Evolutionary conservation across 345 rosid genomes (phyloP).

Genomic region (Mercurialis annua): DNA sequence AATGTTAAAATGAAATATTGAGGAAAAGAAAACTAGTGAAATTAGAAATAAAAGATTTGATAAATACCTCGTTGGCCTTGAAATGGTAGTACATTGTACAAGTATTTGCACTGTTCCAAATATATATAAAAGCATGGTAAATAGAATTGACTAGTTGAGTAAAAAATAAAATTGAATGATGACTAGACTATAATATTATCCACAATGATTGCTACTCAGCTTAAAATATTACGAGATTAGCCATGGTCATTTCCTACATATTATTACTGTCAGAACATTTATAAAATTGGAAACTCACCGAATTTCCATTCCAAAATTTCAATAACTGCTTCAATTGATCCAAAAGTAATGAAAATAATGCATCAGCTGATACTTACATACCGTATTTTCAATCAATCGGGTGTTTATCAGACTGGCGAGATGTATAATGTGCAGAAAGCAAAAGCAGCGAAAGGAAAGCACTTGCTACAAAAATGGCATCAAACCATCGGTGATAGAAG

Average conservation of each 20-base stretch:
- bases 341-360: neutral
- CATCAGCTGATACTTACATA: constrained; percentile 23
- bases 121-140: neutral
- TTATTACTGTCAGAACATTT: neutral
- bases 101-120: neutral
- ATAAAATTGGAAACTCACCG: neutral
- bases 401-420: constrained; percentile 95
- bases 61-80: constrained; percentile 8
- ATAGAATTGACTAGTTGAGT: neutral
- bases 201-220: neutral
- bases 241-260: neutral
- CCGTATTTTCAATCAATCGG: constrained; percentile 56
- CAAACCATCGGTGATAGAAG: constrained; percentile 97
- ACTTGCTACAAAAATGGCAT: constrained; percentile 92
- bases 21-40: neutral
- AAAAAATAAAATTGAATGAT: neutral
- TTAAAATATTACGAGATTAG: neutral
- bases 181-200: neutral
- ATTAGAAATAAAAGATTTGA: neutral
- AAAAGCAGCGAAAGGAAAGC: constrained; percentile 91
- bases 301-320: neutral
- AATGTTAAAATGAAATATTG: neutral
- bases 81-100: neutral
- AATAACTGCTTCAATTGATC: constrained; percentile 1
- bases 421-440: constrained; percentile 91